Percentiles rank a stretch among this genome's conserved stretches.
Conservation (phyloP, 306 rosid genomes). For the Cucurbita ficifolia region DNA sequence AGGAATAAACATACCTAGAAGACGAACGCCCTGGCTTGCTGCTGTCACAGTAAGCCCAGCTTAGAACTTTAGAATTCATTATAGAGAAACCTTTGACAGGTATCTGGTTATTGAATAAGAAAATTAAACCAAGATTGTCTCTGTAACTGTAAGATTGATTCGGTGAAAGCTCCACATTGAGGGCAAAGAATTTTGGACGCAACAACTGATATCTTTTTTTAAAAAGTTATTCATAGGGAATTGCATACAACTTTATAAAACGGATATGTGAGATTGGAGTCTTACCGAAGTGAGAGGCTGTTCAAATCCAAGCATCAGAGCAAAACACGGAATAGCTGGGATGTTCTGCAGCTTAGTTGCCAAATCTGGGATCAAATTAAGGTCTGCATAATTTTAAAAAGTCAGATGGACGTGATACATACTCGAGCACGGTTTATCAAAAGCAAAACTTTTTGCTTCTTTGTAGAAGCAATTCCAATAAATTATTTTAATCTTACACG, state of each 20-base stretch:
- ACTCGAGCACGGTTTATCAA: not conserved
- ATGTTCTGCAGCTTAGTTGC: conserved; percentile 45
- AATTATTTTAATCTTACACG: not conserved
- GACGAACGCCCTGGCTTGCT: conserved; percentile 73
- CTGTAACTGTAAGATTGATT: not conserved
- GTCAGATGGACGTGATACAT: not conserved
- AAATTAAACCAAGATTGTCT: not conserved
- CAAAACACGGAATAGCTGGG: conserved; percentile 63
- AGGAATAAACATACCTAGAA: conserved; percentile 25
- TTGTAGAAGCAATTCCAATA: not conserved
- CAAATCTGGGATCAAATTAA: conserved; percentile 46
- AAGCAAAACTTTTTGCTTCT: not conserved
- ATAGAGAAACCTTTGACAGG: conserved; percentile 58
- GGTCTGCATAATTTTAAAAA: conserved; percentile 29
- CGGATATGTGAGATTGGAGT: conserved; percentile 13
- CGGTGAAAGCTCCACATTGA: not conserved
- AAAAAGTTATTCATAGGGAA: not conserved
- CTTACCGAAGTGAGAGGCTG: conserved; percentile 70
- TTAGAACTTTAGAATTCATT: conserved; percentile 45
- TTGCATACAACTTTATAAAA: not conserved
- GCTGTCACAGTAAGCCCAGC: conserved; percentile 75
- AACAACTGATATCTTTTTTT: not conserved
- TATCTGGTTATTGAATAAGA: conserved; percentile 37
- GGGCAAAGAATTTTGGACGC: not conserved
- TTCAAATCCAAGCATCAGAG: conserved; percentile 76